A percentile compares a stretch with the other conserved stretches of the same genome.
Evolutionary conservation across 164 flowering plant species (phyloP).

Genomic region (Hamamelis virginiana): DNA sequence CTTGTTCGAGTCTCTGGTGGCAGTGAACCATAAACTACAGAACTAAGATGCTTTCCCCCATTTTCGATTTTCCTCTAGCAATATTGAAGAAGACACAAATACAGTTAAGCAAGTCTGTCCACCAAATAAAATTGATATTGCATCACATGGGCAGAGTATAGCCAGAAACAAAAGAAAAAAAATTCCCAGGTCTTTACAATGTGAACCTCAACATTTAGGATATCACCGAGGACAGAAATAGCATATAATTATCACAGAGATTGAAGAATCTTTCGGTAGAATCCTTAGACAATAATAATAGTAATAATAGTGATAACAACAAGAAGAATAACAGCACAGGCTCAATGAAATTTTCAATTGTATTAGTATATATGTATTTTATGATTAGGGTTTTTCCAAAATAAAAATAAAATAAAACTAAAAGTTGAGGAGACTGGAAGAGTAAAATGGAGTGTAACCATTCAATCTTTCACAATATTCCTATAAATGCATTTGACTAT

Average conservation of each 20-base stretch:
- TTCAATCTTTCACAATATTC: too few relatives aligned
- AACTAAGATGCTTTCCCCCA: conserved; percentile 73
- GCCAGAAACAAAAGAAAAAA: background rate
- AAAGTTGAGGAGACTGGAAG: too few relatives aligned
- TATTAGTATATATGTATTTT: too few relatives aligned
- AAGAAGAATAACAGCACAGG: background rate
- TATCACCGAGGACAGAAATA: background rate
- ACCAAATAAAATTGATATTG: background rate
- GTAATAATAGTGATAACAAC: background rate
- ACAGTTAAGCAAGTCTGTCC: background rate
- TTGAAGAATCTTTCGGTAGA: background rate
- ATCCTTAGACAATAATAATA: background rate
- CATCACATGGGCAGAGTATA: background rate
- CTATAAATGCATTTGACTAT: too few relatives aligned
- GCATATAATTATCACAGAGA: background rate
- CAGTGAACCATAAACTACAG: conserved; percentile 95
- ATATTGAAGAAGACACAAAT: conserved; percentile 12
- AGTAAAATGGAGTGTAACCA: too few relatives aligned
- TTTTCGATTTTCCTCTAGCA: conserved; percentile 62
- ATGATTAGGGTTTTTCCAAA: too few relatives aligned
- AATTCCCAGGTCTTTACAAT: background rate
- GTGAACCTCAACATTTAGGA: too few relatives aligned
- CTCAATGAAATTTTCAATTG: too few relatives aligned
- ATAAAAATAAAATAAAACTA: too few relatives aligned
- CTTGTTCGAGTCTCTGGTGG: conserved; percentile 97